Evolutionary conservation across 257 asterid genomes (phyloP).

Genomic region (Ligustrum vulgare): DNA sequence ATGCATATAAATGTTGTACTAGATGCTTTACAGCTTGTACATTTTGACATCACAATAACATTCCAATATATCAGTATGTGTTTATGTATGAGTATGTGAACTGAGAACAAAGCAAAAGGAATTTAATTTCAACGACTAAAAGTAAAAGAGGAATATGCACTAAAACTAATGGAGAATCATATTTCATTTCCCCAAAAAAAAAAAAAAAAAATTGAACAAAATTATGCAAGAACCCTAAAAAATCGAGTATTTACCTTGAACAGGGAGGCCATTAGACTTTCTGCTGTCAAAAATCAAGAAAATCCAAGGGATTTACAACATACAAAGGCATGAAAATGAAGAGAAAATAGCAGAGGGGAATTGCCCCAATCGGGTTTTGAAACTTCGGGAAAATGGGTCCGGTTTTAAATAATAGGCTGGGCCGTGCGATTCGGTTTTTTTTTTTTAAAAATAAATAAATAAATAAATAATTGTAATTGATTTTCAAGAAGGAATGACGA

Average conservation of each 20-base stretch:
- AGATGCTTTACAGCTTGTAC: background rate
- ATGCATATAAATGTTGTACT: background rate
- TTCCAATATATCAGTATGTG: background rate
- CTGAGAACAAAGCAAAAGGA: background rate
- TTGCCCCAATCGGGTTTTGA: background rate
- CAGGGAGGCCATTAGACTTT: conserved; percentile 51
- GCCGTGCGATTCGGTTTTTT: background rate
- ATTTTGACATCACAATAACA: background rate
- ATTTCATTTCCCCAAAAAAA: background rate
- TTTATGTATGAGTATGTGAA: background rate
- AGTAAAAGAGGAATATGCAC: background rate
- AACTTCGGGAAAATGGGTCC: background rate
- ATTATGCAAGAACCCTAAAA: background rate
- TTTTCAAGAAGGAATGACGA: too few relatives aligned
- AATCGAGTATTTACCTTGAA: conserved; percentile 43
- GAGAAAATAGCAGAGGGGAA: background rate
- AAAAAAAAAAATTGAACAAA: background rate
- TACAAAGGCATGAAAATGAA: background rate
- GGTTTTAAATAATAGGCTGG: background rate
- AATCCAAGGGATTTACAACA: background rate
- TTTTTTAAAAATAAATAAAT: too few relatives aligned
- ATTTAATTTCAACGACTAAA: background rate
- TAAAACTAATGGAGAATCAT: background rate
- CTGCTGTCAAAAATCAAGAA: background rate
- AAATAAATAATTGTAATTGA: too few relatives aligned